Evolutionary conservation across 2,329 filamentous ascomycete genomes (phyloP), one percentile per base, ranked within the genome.

Genomic region (Immersiporthe knoxdaviesiana): DNA sequence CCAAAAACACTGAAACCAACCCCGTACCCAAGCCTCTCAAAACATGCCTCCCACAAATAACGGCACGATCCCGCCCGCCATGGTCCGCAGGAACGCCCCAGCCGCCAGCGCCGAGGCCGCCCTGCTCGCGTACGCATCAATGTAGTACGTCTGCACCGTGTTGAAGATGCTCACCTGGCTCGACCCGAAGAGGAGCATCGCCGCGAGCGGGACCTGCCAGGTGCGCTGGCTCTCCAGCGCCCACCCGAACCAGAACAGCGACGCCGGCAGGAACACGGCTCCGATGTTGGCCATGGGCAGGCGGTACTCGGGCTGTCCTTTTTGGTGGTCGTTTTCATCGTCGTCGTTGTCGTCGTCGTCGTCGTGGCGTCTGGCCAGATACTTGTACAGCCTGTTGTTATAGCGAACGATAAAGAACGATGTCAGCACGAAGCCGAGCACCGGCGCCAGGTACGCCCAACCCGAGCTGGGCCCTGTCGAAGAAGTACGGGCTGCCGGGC

Each of bases 81-180:
- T 58, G 30, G 27, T 58, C 54, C 54, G 24, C 30, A 58, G 30
- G 12, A 58, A 58, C 16, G 54, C 54, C 30, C 54, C 54, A 21
- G 54, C 54, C 16, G 54, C 54, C 27, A 58, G 27, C 12, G 54
- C 54, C 54, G 54, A 58, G 54, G 27, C 54, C 1, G 54, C 54
- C 54, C 16, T 27, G 27, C 16, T 32, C 54, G 14, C 27, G 7
- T 35, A 58, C 16, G 54, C 54, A 35, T 58, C 54, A 11, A 58
- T 58, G 5, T 58, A 58, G 54, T 58, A 58, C 14, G 54, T 58
- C 30, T 58, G 54, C 16, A 58, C 54, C 54, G 54, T 58, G 54
- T 58, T 58, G 54, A 58, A 58, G 12, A 58, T 58, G 27, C 54
- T 58, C 54, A 58, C 54, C 54, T 58, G 54, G 54, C 54, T 58